Percentiles rank a stretch among this genome's conserved stretches.
These are phyloP conservation scores for Grigorovia jiainica DNA, from an alignment of 805 yeast genomes.

Conservation along the genomic window DNA sequence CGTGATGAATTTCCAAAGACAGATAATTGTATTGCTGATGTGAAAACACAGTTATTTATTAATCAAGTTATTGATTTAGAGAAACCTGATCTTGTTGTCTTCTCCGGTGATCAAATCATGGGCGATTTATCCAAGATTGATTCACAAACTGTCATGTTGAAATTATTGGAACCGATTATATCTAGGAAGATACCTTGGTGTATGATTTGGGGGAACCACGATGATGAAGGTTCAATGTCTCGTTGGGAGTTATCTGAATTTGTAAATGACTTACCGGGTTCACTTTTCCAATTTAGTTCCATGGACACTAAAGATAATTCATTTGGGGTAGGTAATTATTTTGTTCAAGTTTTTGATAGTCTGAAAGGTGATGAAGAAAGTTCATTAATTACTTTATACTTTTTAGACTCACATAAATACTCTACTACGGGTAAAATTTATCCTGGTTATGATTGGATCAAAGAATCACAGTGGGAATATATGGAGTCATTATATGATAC, in stretches of 20 bases:
- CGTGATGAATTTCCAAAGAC: constrained; percentile 58
- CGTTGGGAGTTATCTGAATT: constrained; percentile 54
- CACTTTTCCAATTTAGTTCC: constrained; percentile 55
- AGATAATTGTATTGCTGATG: constrained; percentile 63
- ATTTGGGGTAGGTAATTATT: constrained; percentile 80
- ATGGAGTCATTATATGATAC: constrained; percentile 32
- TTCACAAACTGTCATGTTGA: constrained; percentile 70
- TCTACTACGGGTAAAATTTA: constrained; percentile 53
- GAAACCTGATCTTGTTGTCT: constrained; percentile 72
- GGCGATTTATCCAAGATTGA: constrained; percentile 69
- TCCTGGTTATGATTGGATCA: constrained; percentile 84
- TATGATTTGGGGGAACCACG: constrained; percentile 85
- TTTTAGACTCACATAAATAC: constrained; percentile 78
- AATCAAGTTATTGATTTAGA: constrained; percentile 59
- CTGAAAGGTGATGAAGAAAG: constrained; percentile 9
- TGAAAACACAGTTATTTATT: constrained; percentile 54
- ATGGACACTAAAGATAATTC: constrained; percentile 34
- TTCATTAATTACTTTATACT: constrained; percentile 54
- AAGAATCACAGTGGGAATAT: constrained; percentile 56
- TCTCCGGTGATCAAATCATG: constrained; percentile 87
- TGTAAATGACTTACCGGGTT: constrained; percentile 54
- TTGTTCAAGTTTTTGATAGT: constrained; percentile 36
- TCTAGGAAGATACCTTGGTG: constrained; percentile 71
- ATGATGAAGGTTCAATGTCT: constrained; percentile 68
- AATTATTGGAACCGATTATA: constrained; percentile 64